Conservation (phyloP, 2,329 filamentous ascomycete species). For the Pseudogymnoascus sp. region DNA sequence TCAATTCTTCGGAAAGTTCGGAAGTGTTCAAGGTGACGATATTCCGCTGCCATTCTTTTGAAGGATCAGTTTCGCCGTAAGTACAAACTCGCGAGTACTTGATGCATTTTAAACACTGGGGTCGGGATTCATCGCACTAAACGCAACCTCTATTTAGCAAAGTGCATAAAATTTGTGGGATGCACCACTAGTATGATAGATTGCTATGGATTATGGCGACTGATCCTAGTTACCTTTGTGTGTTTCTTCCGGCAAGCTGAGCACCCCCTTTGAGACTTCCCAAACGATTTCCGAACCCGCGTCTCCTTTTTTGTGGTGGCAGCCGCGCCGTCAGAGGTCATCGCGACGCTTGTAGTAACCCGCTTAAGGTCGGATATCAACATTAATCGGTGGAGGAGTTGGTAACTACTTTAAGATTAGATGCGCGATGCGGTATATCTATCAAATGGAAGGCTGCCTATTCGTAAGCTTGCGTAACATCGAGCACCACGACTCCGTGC, state of each 20-base stretch:
- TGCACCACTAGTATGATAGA: background rate
- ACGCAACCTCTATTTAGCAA: background rate
- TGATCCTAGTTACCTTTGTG: background rate
- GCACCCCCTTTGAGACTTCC: background rate
- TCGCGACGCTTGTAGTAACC: background rate
- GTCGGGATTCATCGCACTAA: background rate
- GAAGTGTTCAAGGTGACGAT: background rate
- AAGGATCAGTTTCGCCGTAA: background rate
- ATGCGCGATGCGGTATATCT: background rate
- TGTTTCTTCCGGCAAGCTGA: background rate
- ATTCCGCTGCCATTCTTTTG: conserved; percentile 1
- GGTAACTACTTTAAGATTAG: background rate
- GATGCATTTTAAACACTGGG: conserved; percentile 2
- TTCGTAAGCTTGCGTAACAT: background rate
- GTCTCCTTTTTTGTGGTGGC: background rate
- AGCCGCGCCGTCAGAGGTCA: background rate
- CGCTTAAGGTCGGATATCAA: background rate
- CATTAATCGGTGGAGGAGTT: background rate
- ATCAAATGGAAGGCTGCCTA: background rate
- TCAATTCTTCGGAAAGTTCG: background rate
- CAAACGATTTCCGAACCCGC: background rate
- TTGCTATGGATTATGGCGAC: background rate
- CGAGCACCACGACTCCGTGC: background rate
- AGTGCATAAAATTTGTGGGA: background rate
- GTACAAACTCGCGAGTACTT: background rate